These are phyloP conservation scores for Suillus discolor DNA, from an alignment of 768 basidiomycete genomes.

Conservation along the genomic window DNA sequence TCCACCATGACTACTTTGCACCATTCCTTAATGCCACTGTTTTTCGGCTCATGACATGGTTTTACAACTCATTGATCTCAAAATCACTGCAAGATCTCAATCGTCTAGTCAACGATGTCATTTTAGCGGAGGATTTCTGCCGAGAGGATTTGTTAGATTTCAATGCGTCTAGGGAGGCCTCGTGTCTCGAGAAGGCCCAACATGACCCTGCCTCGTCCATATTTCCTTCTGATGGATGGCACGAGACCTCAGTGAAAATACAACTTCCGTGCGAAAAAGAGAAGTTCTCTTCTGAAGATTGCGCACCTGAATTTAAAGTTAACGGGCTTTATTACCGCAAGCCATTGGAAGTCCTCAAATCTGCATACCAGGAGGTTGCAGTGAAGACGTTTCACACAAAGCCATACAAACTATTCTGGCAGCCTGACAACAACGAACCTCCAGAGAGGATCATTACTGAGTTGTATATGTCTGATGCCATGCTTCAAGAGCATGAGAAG, in stretches of 20 bases:
- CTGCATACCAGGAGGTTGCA: background rate
- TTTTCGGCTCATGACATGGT: slow-evolving; percentile 10
- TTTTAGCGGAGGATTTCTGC: slow-evolving; percentile 9
- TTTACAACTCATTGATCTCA: background rate
- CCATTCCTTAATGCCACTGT: background rate
- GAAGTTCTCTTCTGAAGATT: background rate
- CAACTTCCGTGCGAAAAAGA: background rate
- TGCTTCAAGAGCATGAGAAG: slow-evolving; percentile 7
- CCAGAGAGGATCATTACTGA: background rate
- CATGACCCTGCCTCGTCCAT: background rate
- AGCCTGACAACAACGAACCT: background rate
- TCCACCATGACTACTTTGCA: background rate
- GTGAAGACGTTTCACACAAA: background rate
- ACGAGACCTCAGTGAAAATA: background rate
- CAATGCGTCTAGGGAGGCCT: background rate
- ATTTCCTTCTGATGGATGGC: background rate
- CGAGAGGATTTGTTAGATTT: slow-evolving; percentile 9
- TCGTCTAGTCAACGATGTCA: slow-evolving; percentile 6
- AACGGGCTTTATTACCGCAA: slow-evolving; percentile 2
- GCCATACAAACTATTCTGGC: slow-evolving; percentile 9
- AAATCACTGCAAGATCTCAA: slow-evolving; percentile 8
- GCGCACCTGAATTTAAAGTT: background rate
- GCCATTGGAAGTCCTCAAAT: slow-evolving; percentile 3
- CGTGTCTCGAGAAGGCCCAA: background rate
- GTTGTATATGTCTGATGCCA: background rate